phyloP scores from a whole-genome alignment of 345 rosid genomes.

The Combretum micranthum region DNA sequence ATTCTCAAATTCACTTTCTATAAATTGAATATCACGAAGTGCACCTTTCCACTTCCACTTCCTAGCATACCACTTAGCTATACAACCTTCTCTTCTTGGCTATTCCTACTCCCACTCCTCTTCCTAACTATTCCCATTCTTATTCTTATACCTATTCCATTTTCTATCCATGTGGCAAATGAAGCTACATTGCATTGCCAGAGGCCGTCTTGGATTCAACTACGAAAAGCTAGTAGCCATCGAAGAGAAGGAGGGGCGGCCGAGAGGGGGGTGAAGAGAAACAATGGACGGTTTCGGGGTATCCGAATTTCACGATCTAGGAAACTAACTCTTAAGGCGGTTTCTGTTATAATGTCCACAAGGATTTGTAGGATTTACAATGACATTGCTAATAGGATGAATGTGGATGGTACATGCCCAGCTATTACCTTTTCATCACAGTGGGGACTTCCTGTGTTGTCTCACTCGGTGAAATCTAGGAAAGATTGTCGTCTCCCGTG shows the following conservation, averaged over 20 bases:
- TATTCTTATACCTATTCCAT: too few species aligned
- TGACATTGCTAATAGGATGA: constrained; percentile 32
- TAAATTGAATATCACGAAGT: background rate
- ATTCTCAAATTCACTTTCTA: background rate
- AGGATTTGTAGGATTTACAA: constrained; percentile 36
- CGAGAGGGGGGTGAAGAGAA: constrained; percentile 31
- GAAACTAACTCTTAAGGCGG: constrained; percentile 40
- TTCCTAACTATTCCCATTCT: too few species aligned
- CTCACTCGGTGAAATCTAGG: constrained; percentile 25
- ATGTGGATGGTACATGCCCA: constrained; percentile 42
- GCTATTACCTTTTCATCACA: constrained; percentile 53
- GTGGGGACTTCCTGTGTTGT: constrained; percentile 57
- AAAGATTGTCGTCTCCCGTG: too few species aligned
- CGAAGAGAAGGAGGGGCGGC: constrained; percentile 24
- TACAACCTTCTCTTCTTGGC: background rate
- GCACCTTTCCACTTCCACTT: too few species aligned
- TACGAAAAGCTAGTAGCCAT: constrained; percentile 32
- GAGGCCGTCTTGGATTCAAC: constrained; percentile 10
- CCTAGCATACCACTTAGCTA: too few species aligned
- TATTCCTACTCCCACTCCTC: too few species aligned
- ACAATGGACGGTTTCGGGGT: constrained; percentile 40
- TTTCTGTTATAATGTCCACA: constrained; percentile 21
- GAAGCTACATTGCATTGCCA: constrained; percentile 13
- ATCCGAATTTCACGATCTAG: constrained; percentile 45
- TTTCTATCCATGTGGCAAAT: constrained; percentile 7